Evolutionary conservation across 441 rosid genomes (phyloP).

Genomic region (Populus hybrid): DNA sequence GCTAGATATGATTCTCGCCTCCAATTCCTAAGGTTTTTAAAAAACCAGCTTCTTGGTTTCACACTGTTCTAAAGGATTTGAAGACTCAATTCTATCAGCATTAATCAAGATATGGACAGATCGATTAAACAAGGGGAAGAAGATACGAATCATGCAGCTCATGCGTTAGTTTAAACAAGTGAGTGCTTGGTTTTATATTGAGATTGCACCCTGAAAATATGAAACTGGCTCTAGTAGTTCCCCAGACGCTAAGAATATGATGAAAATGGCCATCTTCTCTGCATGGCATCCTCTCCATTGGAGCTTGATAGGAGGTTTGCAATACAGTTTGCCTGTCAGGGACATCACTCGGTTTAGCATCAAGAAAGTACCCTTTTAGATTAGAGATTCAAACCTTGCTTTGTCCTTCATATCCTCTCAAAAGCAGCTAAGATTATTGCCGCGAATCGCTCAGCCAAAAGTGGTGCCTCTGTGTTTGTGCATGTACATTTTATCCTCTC

Average conservation of each 20-base stretch:
- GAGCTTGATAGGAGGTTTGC: background rate
- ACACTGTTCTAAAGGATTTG: no score
- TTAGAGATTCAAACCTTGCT: background rate
- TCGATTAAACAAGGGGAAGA: no score
- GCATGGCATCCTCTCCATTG: background rate
- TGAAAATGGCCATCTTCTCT: background rate
- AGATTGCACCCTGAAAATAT: no score
- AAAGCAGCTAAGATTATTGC: constrained; percentile 1
- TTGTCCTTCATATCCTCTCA: background rate
- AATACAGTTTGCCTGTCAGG: background rate
- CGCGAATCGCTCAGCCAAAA: background rate
- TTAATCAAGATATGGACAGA: background rate
- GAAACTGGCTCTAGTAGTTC: no score
- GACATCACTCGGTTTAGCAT: background rate
- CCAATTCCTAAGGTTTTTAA: background rate
- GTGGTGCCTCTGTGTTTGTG: background rate
- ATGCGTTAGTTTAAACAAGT: no score
- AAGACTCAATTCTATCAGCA: background rate
- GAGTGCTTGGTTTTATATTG: no score
- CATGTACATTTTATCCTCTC: background rate
- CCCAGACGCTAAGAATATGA: background rate
- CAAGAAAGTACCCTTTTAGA: background rate
- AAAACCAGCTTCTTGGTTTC: background rate
- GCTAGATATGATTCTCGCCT: background rate
- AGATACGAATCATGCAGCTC: no score